Evolutionary conservation across 257 asterid genomes (phyloP).

Genomic region (Gentiana dahurica): DNA sequence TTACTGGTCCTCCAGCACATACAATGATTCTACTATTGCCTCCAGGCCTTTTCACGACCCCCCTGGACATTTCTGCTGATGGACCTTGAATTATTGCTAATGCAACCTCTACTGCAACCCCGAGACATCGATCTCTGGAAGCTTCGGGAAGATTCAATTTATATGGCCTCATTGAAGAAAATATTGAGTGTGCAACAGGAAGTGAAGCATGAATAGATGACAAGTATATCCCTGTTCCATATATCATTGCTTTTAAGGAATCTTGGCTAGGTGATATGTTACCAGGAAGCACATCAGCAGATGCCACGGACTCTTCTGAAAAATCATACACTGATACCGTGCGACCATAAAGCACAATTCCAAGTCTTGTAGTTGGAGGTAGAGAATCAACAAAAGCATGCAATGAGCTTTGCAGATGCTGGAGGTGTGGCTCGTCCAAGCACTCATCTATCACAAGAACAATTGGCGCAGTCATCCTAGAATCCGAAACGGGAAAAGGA

Average conservation of each 20-base stretch:
- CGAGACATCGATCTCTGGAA: conserved; percentile 87
- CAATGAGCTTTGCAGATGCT: conserved; percentile 86
- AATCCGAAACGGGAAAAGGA: conserved; percentile 66
- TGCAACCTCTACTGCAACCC: conserved; percentile 92
- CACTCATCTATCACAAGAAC: conserved; percentile 91
- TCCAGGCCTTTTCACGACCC: conserved; percentile 76
- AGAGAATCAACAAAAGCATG: conserved; percentile 93
- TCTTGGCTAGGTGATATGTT: conserved; percentile 67
- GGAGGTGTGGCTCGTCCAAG: conserved; percentile 85
- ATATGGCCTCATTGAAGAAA: conserved; percentile 73
- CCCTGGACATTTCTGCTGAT: conserved; percentile 79
- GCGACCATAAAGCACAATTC: conserved; percentile 77
- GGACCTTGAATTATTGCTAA: conserved; percentile 85
- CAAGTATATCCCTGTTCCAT: conserved; percentile 86
- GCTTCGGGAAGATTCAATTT: conserved; percentile 64
- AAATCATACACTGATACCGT: conserved; percentile 81
- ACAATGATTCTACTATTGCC: conserved; percentile 85
- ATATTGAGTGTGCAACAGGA: conserved; percentile 70
- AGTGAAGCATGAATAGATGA: conserved; percentile 84
- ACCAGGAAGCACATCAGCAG: conserved; percentile 88
- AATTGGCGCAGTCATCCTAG: conserved; percentile 69
- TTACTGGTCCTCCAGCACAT: conserved; percentile 89
- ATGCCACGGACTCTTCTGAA: conserved; percentile 80
- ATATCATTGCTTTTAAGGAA: conserved; percentile 67
- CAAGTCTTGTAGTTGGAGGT: conserved; percentile 78